Evolutionary conservation across 1,139 yeast genomes (phyloP), one percentile per base, ranked within the genome.

Genomic region (Trichomonascaceae sp.): DNA sequence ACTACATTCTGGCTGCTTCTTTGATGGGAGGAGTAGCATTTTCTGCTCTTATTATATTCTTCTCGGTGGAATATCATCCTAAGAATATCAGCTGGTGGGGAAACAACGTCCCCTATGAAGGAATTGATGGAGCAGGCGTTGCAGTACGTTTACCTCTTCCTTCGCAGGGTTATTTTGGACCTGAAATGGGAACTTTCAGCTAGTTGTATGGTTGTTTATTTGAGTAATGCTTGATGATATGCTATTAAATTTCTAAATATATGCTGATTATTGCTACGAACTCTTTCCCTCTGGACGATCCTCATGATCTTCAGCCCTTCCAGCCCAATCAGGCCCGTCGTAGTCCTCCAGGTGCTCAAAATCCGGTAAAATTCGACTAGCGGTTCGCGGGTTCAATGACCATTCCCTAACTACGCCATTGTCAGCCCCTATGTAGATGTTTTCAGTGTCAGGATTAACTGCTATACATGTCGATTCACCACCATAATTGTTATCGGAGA

Each of bases 11-110:
- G 41, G 74, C 84, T 15, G 75, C 81, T 56, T 86, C 81, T 2
- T 66, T 83, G 47, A 70, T 77, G 7, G 82, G 86, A 1, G 87
- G 87, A 20, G 77, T 81, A 43, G 86, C 86, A 0, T 76, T 81
- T 55, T 70, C 80, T 58, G 79, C 83, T 0, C 66, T 82, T 19
- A 67, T 82, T 50, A 80, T 82, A 41, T 75, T 82, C 69, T 80
- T 83, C 62, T 74, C 83, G 0, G 81, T 81, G 2, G 81, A 79
- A 61, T 79, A 74, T 58, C 60, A 61, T 49, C 74, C 74, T 5
- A 70, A 73, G 45, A 61, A 64, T 7, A 48, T 81, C 30, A 60
- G 58, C 58, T 82, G 86, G 86, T 82, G 86, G 86, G 85, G 85
- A 71, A 82, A 82, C 63, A 67, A 61, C 30, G 80, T 81, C 22